Evolutionary conservation across 208 protist genomes (phyloP), one percentile per base, ranked within the genome.

Genomic region (Leishmania tarentolae): DNA sequence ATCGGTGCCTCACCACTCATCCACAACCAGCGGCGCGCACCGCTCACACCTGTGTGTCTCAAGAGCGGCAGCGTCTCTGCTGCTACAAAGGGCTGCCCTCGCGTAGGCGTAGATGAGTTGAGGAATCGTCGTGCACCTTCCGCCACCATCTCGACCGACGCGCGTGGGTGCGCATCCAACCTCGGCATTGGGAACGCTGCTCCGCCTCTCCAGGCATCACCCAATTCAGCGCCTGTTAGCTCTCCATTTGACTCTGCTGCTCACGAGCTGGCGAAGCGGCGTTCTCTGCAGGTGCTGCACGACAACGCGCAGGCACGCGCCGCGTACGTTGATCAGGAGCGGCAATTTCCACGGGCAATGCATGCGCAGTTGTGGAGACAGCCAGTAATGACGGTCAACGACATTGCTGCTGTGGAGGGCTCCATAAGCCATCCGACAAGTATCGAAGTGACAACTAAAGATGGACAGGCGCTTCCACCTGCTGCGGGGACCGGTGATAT

Each of bases 271-370:
- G 37, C 74, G 24, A 78, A 61, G 56, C 77, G 70, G 8, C 77
- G 84, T 4, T 75, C 84, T 11, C 59, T 73, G 56, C 52, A 79
- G 46, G 28, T 76, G 47, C 78, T 88, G 24, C 59, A 63, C 72
- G 69, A 71, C 73, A 84, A 85, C 52, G 84, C 84, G 3, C 76
- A 79, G 53, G 84, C 81, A 1, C 66, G 73, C 35, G 35, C 77
- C 0, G 65, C 75, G 0, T 70, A 56, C 35, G 37, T 21, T 7
- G 35, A 66, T n/a, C 81, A 80, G 37, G 75, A 75, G 17, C 44
- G 79, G 70, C 69, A 47, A 2, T 31, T 87, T 21, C 50, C 80
- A 31, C 69, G 80, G 1, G 75, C 72, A 3, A 73, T 87, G 31
- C 77, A 84, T 72, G 56, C 53, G 7, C 76, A 73, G 19, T 52